A percentile compares a stretch with the other conserved stretches of the same genome.
phyloP scores from a whole-genome alignment of 352 stramenopile genomes.

The Stephanocyclus meneghinianus region DNA sequence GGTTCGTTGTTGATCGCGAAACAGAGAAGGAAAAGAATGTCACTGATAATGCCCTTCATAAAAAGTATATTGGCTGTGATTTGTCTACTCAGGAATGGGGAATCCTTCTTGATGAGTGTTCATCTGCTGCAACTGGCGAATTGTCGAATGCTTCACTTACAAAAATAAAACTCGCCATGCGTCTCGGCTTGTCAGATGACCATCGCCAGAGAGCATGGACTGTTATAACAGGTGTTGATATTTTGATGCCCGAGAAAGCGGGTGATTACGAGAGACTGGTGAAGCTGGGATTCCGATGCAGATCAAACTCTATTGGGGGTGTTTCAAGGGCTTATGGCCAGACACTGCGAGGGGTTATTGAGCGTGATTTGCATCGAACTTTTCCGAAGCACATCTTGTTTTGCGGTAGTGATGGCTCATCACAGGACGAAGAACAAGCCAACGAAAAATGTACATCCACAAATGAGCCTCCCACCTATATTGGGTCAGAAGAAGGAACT shows the following conservation, averaged over 20 bases:
- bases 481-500: no score
- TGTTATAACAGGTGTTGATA: constrained; percentile 45
- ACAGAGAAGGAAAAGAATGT: background rate
- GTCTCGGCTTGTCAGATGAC: constrained; percentile 54
- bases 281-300: constrained; percentile 4
- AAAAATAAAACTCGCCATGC: constrained; percentile 32
- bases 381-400: constrained; percentile 82
- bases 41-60: background rate
- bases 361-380: constrained; percentile 80
- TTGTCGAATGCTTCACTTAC: constrained; percentile 9
- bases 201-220: constrained; percentile 52
- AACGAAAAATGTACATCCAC: background rate
- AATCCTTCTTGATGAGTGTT: constrained; percentile 16
- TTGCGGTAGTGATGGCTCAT: constrained; percentile 21
- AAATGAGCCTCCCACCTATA: background rate
- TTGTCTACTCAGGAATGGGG: constrained; percentile 10
- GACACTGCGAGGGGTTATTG: constrained; percentile 67
- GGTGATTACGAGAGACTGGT: constrained; percentile 62
- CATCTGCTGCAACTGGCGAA: constrained; percentile 1
- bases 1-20: constrained; percentile 23
- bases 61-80: constrained; percentile 7
- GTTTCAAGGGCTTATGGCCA: constrained; percentile 39
- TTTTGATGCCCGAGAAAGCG: constrained; percentile 32
- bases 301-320: constrained; percentile 12
- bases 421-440: background rate